phyloP scores from a whole-genome alignment of 108 stramenopile species.

The Nannochloropsis oceanica region DNA sequence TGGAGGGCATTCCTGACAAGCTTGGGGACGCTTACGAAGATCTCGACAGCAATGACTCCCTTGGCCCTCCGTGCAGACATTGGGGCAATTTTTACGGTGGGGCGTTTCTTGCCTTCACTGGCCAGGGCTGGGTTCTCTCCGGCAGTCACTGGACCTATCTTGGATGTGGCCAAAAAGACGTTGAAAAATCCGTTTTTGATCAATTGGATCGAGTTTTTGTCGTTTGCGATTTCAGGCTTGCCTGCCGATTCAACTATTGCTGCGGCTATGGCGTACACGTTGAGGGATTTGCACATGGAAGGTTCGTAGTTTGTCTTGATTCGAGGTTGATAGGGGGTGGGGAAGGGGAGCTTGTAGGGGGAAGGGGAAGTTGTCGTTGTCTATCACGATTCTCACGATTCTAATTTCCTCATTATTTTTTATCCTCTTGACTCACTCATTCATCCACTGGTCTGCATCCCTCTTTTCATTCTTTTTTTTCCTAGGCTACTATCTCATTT shows the following conservation, averaged over 20 bases:
- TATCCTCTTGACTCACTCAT: too few species aligned
- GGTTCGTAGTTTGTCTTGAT: too few species aligned
- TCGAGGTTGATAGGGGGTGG: too few species aligned
- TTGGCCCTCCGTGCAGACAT: slow-evolving; percentile 8
- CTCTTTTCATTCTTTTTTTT: too few species aligned
- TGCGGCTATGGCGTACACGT: slow-evolving; percentile 83
- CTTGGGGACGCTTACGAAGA: not conserved
- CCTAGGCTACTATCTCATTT: too few species aligned
- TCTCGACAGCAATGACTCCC: slow-evolving; percentile 11
- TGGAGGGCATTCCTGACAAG: slow-evolving; percentile 2
- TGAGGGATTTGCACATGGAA: slow-evolving; percentile 62
- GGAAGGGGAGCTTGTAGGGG: too few species aligned
- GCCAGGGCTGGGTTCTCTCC: not conserved
- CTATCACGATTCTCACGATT: too few species aligned
- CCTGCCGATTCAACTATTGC: slow-evolving; percentile 63
- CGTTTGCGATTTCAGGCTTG: slow-evolving; percentile 64
- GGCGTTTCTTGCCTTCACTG: not conserved
- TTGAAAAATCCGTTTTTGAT: slow-evolving; percentile 53
- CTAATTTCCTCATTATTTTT: too few species aligned
- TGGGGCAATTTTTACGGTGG: not conserved
- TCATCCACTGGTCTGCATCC: too few species aligned
- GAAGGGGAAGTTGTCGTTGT: too few species aligned
- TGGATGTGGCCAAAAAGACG: slow-evolving; percentile 25
- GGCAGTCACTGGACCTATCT: slow-evolving; percentile 7
- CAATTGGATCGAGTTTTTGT: slow-evolving; percentile 67